Evolutionary conservation across 2,329 filamentous ascomycete genomes (phyloP).

Genomic region (Phialophora tarda): DNA sequence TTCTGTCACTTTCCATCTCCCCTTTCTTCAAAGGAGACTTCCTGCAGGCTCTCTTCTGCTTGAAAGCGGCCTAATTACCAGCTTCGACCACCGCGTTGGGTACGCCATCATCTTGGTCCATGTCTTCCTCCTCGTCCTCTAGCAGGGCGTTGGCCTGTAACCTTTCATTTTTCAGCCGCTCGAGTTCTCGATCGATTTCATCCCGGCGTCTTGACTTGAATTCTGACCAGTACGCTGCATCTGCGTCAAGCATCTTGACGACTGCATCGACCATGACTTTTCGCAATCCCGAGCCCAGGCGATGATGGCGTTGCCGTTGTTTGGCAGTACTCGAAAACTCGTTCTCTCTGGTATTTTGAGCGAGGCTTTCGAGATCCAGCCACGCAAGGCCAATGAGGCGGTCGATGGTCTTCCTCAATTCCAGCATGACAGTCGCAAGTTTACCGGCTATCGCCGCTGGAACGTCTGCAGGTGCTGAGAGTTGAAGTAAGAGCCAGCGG

Average conservation of each 20-base stretch:
- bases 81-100: background rate
- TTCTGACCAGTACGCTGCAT: slow-evolving; percentile 22
- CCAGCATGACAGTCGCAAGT: slow-evolving; percentile 28
- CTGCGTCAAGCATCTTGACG: slow-evolving; percentile 28
- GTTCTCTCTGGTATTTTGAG: background rate
- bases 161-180: background rate
- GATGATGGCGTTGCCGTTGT: background rate
- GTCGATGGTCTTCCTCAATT: slow-evolving; percentile 36
- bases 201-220: slow-evolving; percentile 17
- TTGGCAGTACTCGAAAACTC: background rate
- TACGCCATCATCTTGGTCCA: background rate
- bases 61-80: background rate
- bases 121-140: background rate
- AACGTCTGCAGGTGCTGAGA: slow-evolving; percentile 13
- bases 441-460: slow-evolving; percentile 1
- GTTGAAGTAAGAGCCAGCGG: slow-evolving; percentile 28
- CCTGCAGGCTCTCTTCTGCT: background rate
- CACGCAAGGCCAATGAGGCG: slow-evolving; percentile 30
- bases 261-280: slow-evolving; percentile 30
- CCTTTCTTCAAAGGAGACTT: background rate
- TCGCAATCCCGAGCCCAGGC: slow-evolving; percentile 13
- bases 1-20: background rate
- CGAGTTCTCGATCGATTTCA: slow-evolving; percentile 11
- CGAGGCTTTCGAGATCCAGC: slow-evolving; percentile 13
- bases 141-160: background rate